Evolutionary conservation across 257 asterid species (phyloP).

Genomic region (Handroanthus guayacan): DNA sequence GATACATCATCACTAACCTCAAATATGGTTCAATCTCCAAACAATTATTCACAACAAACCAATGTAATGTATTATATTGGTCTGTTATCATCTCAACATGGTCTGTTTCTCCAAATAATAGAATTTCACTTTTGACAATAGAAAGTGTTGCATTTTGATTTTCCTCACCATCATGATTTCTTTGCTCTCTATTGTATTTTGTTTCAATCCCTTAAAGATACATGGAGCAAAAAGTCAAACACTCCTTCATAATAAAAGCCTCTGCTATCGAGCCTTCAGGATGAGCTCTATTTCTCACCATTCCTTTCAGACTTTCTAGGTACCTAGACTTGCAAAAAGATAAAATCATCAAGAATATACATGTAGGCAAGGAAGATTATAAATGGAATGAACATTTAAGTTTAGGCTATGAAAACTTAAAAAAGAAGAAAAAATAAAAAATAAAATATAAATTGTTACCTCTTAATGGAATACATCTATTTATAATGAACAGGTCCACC

Average conservation of each 20-base stretch:
- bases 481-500: slow-evolving; percentile 13
- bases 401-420: no score
- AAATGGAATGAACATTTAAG: no score
- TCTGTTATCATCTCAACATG: not conserved
- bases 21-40: not conserved
- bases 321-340: not conserved
- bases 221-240: no score
- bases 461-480: slow-evolving; percentile 8
- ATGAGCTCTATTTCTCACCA: not conserved
- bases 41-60: not conserved
- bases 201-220: not conserved
- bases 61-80: not conserved
- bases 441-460: not conserved
- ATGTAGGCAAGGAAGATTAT: no score
- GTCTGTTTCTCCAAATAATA: not conserved
- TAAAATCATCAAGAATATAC: no score
- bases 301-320: not conserved
- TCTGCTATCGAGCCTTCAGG: not conserved
- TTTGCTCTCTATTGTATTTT: not conserved
- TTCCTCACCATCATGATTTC: not conserved
- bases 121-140: not conserved
- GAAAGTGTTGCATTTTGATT: not conserved
- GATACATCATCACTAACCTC: not conserved
- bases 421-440: no score
- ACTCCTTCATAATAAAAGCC: not conserved